Evolutionary conservation across 768 basidiomycete genomes (phyloP), one percentile per base, ranked within the genome.

Genomic region (Termitomyces sp.): DNA sequence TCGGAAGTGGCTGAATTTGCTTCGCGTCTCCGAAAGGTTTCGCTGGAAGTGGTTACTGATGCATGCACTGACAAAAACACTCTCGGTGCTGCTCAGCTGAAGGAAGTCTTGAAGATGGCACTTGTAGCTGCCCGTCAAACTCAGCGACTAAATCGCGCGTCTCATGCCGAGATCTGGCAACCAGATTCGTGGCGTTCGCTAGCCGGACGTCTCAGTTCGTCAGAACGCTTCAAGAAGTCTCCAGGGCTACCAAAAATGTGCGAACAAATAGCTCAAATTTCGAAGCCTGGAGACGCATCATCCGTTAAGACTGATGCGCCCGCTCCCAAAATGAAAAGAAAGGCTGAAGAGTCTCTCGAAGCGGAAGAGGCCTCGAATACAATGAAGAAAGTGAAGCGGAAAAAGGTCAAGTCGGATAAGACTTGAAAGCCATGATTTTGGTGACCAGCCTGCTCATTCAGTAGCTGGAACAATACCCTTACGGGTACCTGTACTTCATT

Each of bases 101-200:
- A 92, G 71, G 88, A 90, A n/a, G 68, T 93, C 19, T 69, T 93
- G 56, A 95, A 91, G 70, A 71, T 90, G 51, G 86, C 77, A 0
- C 72, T 91, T 27, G 65, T 78, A 19, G 82, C 82, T 48, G 75
- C 86, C n/a, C 84, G 91, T 53, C 84, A 85, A 58, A 83, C 85
- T 57, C 84, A 83, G 54, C 78, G 80, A 8, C 66, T 78, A 47
- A 68, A 58, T 68, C 31, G 57, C 69, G 3, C 57, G 5, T 57
- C 54, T n/a, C 60, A 77, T 14, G 55, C 66, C 11, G 61, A 67
- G 4, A 69, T 78, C 5, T 96, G 93, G 93, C 76, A 84, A 51
- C 74, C 83, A 1, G 64, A 74, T 4, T 68, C 72, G 2, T 92
- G 93, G 83, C 74, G 74, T 27, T 64, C 64, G 10, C 70, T 94